Evolutionary conservation across 768 basidiomycete species (phyloP).

Genomic region (Mycena haematopus): DNA sequence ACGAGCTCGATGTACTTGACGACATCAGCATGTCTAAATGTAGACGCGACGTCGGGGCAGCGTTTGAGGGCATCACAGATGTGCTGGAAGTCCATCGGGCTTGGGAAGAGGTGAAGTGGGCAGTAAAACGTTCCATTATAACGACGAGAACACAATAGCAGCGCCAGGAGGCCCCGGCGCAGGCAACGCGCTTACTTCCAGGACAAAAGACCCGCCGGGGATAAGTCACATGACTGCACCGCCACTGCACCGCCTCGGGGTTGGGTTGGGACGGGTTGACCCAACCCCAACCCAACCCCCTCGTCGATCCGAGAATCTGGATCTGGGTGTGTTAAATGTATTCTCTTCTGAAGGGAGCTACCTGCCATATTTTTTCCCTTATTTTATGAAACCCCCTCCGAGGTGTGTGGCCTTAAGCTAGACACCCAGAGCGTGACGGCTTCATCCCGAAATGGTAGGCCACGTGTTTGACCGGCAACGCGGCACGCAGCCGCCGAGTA

Average conservation of each 20-base stretch:
- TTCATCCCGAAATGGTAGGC: no score
- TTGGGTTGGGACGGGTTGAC: conserved; percentile 1
- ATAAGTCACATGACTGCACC: background rate
- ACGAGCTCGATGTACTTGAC: conserved; percentile 11
- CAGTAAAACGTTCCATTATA: background rate
- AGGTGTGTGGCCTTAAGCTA: no score
- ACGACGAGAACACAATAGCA: background rate
- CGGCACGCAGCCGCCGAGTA: no score
- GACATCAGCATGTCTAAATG: conserved; percentile 1
- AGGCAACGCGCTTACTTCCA: background rate
- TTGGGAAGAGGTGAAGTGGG: background rate
- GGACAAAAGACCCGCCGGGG: background rate
- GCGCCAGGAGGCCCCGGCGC: background rate
- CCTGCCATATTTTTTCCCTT: no score
- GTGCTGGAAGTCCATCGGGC: background rate
- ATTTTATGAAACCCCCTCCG: no score
- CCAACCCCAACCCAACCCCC: conserved; percentile 1
- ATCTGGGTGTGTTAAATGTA: no score
- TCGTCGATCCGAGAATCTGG: background rate
- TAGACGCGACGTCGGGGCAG: background rate
- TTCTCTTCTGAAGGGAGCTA: no score
- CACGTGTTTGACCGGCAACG: no score
- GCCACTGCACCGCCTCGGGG: conserved; percentile 2
- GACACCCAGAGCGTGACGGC: no score
- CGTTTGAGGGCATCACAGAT: background rate